Evolutionary conservation across 176 grass and related monocot species (phyloP).

Genomic region (Oryza brachyantha): DNA sequence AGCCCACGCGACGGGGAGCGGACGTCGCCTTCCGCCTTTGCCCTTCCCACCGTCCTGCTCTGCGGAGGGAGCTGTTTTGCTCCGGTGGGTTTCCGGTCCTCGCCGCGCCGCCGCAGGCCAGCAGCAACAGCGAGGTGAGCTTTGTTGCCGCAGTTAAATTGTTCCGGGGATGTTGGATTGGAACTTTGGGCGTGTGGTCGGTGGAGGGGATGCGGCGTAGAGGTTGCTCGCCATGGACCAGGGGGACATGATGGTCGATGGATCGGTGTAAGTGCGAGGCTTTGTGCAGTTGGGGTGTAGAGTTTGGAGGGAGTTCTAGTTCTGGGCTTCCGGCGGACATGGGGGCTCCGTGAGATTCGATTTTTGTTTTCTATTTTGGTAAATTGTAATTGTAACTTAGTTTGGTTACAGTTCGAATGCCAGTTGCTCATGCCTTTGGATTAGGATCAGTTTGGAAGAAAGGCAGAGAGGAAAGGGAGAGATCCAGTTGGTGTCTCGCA

Average conservation of each 20-base stretch:
- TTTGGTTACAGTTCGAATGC: neutral
- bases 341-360: neutral
- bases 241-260: neutral
- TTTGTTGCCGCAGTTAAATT: no score
- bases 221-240: neutral
- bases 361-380: neutral
- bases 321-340: neutral
- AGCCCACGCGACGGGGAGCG: neutral
- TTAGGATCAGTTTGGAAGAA: neutral
- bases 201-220: neutral
- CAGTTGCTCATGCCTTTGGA: neutral
- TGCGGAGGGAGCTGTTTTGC: neutral
- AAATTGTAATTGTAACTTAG: neutral
- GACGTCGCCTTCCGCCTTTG: neutral
- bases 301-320: neutral
- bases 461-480: neutral
- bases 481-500: neutral
- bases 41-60: neutral
- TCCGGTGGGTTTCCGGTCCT: neutral
- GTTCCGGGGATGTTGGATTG: neutral
- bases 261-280: neutral
- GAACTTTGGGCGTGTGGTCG: neutral
- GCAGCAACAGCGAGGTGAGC: conserved; percentile 37
- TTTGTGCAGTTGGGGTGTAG: neutral
- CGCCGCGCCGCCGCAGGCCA: neutral